phyloP scores from a whole-genome alignment of 805 yeast genomes.

The Candida khao-thaluensis region DNA sequence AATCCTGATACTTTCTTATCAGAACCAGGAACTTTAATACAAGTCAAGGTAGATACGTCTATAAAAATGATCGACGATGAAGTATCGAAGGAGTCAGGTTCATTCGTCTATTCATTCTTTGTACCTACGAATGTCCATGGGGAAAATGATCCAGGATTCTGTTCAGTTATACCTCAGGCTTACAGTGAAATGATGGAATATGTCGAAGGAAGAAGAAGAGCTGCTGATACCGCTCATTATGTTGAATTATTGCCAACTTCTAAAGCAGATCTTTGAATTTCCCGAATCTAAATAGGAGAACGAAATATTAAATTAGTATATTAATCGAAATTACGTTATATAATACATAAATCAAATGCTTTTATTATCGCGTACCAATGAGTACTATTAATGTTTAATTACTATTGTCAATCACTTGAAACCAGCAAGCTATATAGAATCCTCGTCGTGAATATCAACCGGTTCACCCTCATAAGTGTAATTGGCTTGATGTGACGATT shows the following conservation, averaged over 20 bases:
- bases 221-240: constrained; percentile 73
- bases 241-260: constrained; percentile 38
- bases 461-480: constrained; percentile 30
- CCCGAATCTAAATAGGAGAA: no score
- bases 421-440: constrained; percentile 21
- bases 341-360: constrained; percentile 5
- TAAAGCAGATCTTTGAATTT: constrained; percentile 1
- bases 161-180: constrained; percentile 80
- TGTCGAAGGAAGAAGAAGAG: constrained; percentile 87
- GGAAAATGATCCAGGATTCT: constrained; percentile 53
- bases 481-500: constrained; percentile 36
- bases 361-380: no score
- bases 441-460: constrained; percentile 35
- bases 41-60: constrained; percentile 82
- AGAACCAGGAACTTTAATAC: constrained; percentile 83
- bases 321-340: constrained; percentile 10
- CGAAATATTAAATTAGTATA: constrained; percentile 11
- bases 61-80: constrained; percentile 68
- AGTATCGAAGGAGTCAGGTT: constrained; percentile 70
- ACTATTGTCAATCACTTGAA: no score
- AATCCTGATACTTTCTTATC: constrained; percentile 60
- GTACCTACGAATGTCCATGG: constrained; percentile 60
- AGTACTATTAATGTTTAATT: no score
- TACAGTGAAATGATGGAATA: constrained; percentile 92
- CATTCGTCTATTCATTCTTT: constrained; percentile 85